Percentiles rank a stretch among this genome's conserved stretches.
Conservation (phyloP, 2,329 filamentous ascomycete species). For the Chaetothyriales sp. region DNA sequence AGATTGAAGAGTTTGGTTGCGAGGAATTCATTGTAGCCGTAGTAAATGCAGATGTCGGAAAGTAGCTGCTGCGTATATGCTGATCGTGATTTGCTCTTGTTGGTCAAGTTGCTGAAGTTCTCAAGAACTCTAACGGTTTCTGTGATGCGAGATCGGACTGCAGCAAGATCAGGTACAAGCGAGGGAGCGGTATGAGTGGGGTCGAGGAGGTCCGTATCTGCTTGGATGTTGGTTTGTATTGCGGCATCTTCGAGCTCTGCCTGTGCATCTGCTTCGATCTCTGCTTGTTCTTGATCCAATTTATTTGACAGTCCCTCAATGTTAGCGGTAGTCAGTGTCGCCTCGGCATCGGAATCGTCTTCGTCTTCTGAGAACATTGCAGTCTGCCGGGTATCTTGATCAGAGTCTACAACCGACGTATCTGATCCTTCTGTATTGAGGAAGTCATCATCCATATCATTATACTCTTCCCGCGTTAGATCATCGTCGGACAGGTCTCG, state of each 20-base stretch:
- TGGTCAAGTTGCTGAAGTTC: slow-evolving; percentile 68
- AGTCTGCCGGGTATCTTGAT: slow-evolving; percentile 43
- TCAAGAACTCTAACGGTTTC: slow-evolving; percentile 86
- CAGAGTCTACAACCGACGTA: slow-evolving; percentile 57
- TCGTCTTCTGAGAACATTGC: slow-evolving; percentile 94
- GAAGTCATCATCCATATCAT: slow-evolving; percentile 30
- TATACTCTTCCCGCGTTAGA: slow-evolving; percentile 44
- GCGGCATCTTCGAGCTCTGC: slow-evolving; percentile 74
- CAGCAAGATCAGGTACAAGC: slow-evolving; percentile 76
- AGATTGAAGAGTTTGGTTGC: slow-evolving; percentile 90
- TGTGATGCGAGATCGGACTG: slow-evolving; percentile 76
- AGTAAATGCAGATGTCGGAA: slow-evolving; percentile 90
- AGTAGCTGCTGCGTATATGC: slow-evolving; percentile 81
- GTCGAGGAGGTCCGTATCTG: slow-evolving; percentile 53
- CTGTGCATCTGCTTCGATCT: slow-evolving; percentile 69
- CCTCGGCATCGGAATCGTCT: slow-evolving; percentile 74
- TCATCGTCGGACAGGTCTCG: slow-evolving; percentile 13
- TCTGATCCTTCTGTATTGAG: slow-evolving; percentile 31
- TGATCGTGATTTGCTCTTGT: slow-evolving; percentile 65
- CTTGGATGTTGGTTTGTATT: slow-evolving; percentile 84
- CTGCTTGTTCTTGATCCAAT: slow-evolving; percentile 61
- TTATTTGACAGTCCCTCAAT: slow-evolving; percentile 83
- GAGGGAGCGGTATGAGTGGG: slow-evolving; percentile 47
- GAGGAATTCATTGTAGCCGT: slow-evolving; percentile 89
- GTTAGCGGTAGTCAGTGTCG: slow-evolving; percentile 86